These are phyloP conservation scores for Aureobasidium subglaciale DNA, from an alignment of 2,329 filamentous ascomycete genomes.

Conservation along the genomic window DNA sequence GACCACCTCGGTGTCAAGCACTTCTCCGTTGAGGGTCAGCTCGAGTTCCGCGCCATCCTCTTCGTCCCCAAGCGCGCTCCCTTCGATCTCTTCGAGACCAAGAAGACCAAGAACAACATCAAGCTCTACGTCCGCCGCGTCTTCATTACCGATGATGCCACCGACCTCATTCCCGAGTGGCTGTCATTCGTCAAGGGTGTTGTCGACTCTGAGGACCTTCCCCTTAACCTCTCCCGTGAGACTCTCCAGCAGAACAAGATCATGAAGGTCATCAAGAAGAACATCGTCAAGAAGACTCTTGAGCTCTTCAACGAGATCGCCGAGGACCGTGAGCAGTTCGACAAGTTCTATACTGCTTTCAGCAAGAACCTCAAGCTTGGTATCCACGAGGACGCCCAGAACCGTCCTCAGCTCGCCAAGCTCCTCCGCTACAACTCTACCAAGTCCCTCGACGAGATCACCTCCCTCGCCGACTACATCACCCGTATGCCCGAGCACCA, in stretches of 20 bases:
- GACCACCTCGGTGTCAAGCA: slow-evolving; percentile 99
- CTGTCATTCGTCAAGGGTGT: slow-evolving; percentile 99
- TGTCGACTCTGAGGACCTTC: slow-evolving; percentile 98
- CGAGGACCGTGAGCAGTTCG: slow-evolving; percentile 99
- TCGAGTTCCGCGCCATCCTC: slow-evolving; percentile 99
- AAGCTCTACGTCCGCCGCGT: slow-evolving; percentile 99
- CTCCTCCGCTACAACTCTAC: slow-evolving; percentile 98
- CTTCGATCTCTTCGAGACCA: slow-evolving; percentile 99
- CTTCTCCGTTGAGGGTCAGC: slow-evolving; percentile 99
- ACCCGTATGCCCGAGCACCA: slow-evolving; percentile 99
- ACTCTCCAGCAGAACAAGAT: slow-evolving; percentile 99
- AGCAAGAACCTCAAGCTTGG: slow-evolving; percentile 99
- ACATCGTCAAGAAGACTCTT: slow-evolving; percentile 99
- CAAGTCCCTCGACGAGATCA: slow-evolving; percentile 94
- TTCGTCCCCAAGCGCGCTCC: slow-evolving; percentile 99
- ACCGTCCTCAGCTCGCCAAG: slow-evolving; percentile 88
- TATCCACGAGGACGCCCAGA: slow-evolving; percentile 99
- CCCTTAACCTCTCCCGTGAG: slow-evolving; percentile 99
- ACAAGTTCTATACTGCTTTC: slow-evolving; percentile 99
- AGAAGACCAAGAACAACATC: slow-evolving; percentile 99
- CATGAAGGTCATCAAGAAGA: slow-evolving; percentile 99
- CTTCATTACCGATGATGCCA: slow-evolving; percentile 99
- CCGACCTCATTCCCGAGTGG: slow-evolving; percentile 98
- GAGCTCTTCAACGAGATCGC: slow-evolving; percentile 99
- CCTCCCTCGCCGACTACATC: slow-evolving; percentile 93